Evolutionary conservation across 2,329 filamentous ascomycete genomes (phyloP), one percentile per base, ranked within the genome.

Genomic region (Elsinoe necatrix): DNA sequence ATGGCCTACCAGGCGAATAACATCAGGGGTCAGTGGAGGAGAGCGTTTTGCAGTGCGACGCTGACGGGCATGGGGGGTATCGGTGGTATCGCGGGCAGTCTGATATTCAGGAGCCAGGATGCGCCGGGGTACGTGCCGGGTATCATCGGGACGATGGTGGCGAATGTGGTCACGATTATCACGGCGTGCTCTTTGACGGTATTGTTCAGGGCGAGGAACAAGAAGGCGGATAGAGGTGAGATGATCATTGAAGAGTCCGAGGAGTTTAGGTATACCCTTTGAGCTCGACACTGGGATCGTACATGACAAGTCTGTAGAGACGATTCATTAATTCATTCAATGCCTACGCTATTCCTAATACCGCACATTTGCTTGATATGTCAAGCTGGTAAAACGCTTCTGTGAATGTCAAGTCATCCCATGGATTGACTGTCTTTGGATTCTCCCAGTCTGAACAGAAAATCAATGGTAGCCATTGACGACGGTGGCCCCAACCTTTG

Each of bases 1-100:
- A 82, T 93, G 75, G 79, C 86, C 0, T 92, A 89, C 71, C 87
- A 91, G 73, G 86, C 87, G 29, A 93, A 91, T 72, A 95, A 93
- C 70, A 86, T 93, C 65, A 83, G 86, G 52, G 89, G 88, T 0
- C 87, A 92, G 71, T 93, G 87, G 87, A 93, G 90, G 74, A 80
- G 89, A 37, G 87, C 87, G 0, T 85, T 92, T 64, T 85, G 82
- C 70, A 85, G 81, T 61, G 86, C 88, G 1, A 85, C 83, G 0
- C 77, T 91, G 2, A 85, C 92, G 2, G 85, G 84, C 0, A 82
- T 87, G 58, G 87, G 87, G n/a, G 87, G 85, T 1, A 74, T 92
- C 18, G 87, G 88, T 20, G 87, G 88, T 34, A 92, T 92, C 61
- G 80, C 81, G 0, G 87, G 87, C 23, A 82, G 80, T 62, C 74